Base-by-base conservation (phyloP, 192 early-diverging fungal genomes). In the Backusella circina region DNA sequence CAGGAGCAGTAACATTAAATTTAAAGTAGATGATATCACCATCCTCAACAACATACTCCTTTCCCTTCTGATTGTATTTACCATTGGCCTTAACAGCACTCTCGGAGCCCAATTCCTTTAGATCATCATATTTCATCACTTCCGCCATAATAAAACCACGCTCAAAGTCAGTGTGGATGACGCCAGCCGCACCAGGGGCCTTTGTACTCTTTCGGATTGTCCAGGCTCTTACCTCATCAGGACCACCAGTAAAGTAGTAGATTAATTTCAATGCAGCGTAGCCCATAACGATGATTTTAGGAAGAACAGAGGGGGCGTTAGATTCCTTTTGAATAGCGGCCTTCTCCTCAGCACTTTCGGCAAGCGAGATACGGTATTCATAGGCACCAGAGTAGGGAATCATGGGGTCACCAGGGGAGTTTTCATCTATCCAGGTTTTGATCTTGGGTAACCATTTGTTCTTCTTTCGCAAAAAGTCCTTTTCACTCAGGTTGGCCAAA, bases 191-290 rank as follows among this genome's bases (percentile, higher is more conserved):
- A 75, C 95, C 93, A 36, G 96, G 95, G n/a, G 79, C 85, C 69
- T 86, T 86, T 1, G 83, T 84, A 10, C 30, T 36, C 44, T 75
- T 78, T 35, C 82, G 72, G 71, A 97, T 93, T 30, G 95, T 96
- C 95, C 95, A 98, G 35, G 94, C 93, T 65, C 95, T 87, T 18
- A 97, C 95, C 85, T 99, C 97, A 79, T 91, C 89, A 39, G 88
- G 90, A 37, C 97, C 96, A 64, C 90, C 95, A 33, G 97, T 98
- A 87, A 98, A 97, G 85, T 92, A 99, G 87, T 99, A 97, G 79
- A 93, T 88, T 32, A 99, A 84, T 72, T 92, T 85, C 70, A 99
- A 87, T 51, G 94, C 90, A 39, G 88, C 72, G 83, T 99, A 99
- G 67, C 97, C 96, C n/a, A 91, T 87, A 7, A 93, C 87, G 70